Conservation (phyloP, 1,284 basidiomycete species). For the Cryptococcus wingfieldii region DNA sequence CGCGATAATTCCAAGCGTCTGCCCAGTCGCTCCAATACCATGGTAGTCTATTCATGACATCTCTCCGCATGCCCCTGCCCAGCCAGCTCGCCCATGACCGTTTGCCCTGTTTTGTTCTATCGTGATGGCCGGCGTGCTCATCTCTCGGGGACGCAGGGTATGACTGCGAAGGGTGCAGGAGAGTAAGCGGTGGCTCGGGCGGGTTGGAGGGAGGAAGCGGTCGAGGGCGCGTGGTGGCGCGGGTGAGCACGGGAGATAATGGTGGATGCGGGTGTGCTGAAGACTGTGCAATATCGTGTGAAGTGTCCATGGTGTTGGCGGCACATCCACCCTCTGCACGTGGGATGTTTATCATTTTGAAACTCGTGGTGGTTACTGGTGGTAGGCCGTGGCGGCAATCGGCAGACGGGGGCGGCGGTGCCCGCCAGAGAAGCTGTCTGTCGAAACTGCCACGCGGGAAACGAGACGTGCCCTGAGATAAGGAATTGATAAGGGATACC, state of each 20-base stretch:
- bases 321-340: no score
- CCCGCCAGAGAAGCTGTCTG: no score
- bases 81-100: slow-evolving; percentile 16
- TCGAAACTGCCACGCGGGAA: no score
- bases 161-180: slow-evolving; percentile 29
- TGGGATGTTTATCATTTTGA: no score
- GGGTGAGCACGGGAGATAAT: slow-evolving; percentile 9
- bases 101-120: neutral
- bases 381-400: no score
- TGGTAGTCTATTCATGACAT: slow-evolving; percentile 70
- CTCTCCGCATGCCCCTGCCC: slow-evolving; percentile 63
- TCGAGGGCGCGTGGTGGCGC: slow-evolving; percentile 5
- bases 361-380: no score
- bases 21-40: slow-evolving; percentile 82
- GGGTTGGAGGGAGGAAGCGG: slow-evolving; percentile 27
- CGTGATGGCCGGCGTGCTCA: neutral
- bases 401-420: no score
- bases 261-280: slow-evolving; percentile 7
- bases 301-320: no score
- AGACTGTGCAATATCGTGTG: slow-evolving; percentile 1
- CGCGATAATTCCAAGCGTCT: slow-evolving; percentile 80
- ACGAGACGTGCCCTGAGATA: no score
- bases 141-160: slow-evolving; percentile 2
- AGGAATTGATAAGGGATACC: no score
- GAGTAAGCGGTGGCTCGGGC: slow-evolving; percentile 37